Evolutionary conservation across 192 early-diverging fungal species (phyloP).

Genomic region (Spizellomyces punctatus): DNA sequence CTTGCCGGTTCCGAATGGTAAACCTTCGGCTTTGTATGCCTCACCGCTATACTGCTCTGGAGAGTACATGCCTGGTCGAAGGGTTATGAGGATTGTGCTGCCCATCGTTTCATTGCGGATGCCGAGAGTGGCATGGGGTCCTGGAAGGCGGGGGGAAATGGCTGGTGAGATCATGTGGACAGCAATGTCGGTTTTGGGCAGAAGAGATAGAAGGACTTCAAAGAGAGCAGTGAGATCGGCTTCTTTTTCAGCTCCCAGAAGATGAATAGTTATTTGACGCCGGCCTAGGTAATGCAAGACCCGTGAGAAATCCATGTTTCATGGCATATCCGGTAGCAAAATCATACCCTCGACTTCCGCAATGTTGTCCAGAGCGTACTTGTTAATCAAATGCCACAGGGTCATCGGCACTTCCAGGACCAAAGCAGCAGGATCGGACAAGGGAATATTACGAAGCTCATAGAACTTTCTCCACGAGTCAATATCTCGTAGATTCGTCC

Average conservation of each 20-base stretch:
- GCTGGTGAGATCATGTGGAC: conserved; percentile 55
- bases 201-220: conserved; percentile 47
- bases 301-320: not conserved
- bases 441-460: conserved; percentile 33
- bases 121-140: conserved; percentile 34
- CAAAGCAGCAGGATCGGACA: conserved; percentile 49
- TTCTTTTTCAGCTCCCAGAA: conserved; percentile 50
- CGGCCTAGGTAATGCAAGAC: conserved; percentile 23
- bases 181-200: conserved; percentile 54
- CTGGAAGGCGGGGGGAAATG: conserved; percentile 42
- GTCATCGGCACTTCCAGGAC: conserved; percentile 57
- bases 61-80: conserved; percentile 24
- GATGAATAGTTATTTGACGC: conserved; percentile 50
- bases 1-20: conserved; percentile 39
- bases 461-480: conserved; percentile 49
- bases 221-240: conserved; percentile 50
- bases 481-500: conserved; percentile 36
- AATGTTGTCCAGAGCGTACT: conserved; percentile 37
- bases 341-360: conserved; percentile 20
- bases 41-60: conserved; percentile 22
- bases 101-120: conserved; percentile 36
- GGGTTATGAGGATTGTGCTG: conserved; percentile 42
- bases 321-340: not conserved
- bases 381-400: conserved; percentile 52
- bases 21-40: conserved; percentile 37